Evolutionary conservation across 106 monocot species (phyloP).

Genomic region (Dendrobium officinale): DNA sequence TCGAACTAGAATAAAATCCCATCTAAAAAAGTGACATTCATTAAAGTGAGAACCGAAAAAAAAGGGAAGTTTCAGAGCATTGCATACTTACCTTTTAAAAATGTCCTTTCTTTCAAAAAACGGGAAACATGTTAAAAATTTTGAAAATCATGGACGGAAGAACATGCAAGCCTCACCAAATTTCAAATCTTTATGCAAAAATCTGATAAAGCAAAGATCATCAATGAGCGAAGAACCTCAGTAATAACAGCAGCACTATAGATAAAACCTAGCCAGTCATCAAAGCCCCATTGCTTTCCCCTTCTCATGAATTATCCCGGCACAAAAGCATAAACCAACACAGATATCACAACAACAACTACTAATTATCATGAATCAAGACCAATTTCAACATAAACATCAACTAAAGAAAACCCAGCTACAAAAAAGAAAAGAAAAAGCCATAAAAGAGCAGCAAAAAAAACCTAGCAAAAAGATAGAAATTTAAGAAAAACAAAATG

Average conservation of each 20-base stretch:
- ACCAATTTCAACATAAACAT: neutral
- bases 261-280: neutral
- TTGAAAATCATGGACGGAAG: neutral
- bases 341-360: neutral
- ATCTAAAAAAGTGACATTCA: neutral
- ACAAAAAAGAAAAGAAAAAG: constrained; percentile 1
- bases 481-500: neutral
- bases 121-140: neutral
- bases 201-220: neutral
- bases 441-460: neutral
- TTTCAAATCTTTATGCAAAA: neutral
- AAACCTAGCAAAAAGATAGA: constrained; percentile 1
- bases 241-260: neutral
- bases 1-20: neutral
- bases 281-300: neutral
- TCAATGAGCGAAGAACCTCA: neutral
- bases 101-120: neutral
- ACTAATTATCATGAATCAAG: neutral
- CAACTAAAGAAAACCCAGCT: neutral
- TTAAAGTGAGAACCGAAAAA: neutral
- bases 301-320: constrained; percentile 3
- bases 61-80: neutral
- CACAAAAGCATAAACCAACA: neutral
- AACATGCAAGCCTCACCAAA: neutral
- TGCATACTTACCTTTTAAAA: neutral